phyloP scores from a whole-genome alignment of 352 stramenopile genomes.

The Phytophthora lateralis region DNA sequence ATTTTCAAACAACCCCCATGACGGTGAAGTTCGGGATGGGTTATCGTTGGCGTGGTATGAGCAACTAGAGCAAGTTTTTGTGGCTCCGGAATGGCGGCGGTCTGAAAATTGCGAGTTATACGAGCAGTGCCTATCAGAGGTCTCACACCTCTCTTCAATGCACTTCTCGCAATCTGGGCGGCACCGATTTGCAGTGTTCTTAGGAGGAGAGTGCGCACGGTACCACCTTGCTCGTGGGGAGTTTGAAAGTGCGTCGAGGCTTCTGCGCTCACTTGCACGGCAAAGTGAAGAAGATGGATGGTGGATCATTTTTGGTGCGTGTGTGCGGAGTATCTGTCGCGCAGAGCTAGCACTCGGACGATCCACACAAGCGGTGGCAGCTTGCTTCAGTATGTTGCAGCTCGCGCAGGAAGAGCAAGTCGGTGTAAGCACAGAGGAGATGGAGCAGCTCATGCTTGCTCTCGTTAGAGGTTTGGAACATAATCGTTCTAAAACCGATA shows the following conservation, averaged over 20 bases:
- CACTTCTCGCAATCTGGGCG: conserved; percentile 74
- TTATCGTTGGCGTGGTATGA: conserved; percentile 54
- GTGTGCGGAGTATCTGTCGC: conserved; percentile 59
- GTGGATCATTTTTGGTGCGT: conserved; percentile 63
- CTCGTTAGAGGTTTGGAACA: conserved; percentile 50
- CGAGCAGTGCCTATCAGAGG: conserved; percentile 67
- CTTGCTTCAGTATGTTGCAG: conserved; percentile 69
- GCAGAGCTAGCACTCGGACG: conserved; percentile 60
- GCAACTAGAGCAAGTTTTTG: conserved; percentile 53
- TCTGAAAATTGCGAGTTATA: conserved; percentile 35
- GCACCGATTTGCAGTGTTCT: conserved; percentile 80
- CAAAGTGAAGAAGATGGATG: conserved; percentile 84
- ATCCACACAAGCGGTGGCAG: conserved; percentile 55
- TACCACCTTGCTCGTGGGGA: conserved; percentile 63
- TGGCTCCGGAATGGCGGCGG: conserved; percentile 21
- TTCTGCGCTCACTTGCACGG: conserved; percentile 69
- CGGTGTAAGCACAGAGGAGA: conserved; percentile 49
- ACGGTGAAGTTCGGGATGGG: neutral
- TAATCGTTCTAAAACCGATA: neutral
- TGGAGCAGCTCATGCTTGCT: conserved; percentile 52
- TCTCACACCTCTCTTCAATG: conserved; percentile 77
- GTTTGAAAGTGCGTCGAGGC: conserved; percentile 66
- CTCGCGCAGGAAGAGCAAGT: conserved; percentile 54
- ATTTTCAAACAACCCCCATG: neutral
- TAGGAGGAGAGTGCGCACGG: conserved; percentile 67